These are phyloP conservation scores for Abrus precatorius DNA, from an alignment of 306 rosid genomes.

Conservation along the genomic window DNA sequence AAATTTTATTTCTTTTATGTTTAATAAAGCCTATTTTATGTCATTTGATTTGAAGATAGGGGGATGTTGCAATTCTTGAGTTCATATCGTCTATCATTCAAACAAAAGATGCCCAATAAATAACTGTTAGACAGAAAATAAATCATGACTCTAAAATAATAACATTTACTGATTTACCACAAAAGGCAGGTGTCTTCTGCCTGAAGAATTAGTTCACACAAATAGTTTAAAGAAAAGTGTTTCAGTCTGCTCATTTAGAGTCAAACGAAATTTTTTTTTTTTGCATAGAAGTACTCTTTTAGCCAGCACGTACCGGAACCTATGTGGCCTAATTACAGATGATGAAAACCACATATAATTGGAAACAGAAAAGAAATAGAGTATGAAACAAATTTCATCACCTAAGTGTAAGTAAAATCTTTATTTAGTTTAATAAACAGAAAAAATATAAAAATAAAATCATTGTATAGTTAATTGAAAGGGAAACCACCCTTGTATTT, in stretches of 20 bases:
- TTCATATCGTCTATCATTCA: not conserved
- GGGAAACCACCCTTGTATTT: not conserved
- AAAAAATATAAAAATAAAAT: not conserved
- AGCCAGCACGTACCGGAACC: not conserved
- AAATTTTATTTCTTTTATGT: not conserved
- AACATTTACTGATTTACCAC: not conserved
- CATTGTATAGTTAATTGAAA: not conserved
- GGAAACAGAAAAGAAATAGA: not conserved
- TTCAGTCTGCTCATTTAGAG: slow-evolving; percentile 13
- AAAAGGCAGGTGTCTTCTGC: not conserved
- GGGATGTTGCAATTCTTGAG: not conserved
- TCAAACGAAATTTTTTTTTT: not conserved
- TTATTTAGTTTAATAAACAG: not conserved
- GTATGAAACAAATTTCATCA: not conserved
- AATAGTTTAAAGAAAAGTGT: not conserved
- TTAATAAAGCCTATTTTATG: not conserved
- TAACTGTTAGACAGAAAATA: not conserved
- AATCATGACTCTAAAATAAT: not conserved
- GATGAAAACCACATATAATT: not conserved
- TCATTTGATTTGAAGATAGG: no score
- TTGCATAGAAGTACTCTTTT: slow-evolving; percentile 4
- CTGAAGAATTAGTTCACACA: not conserved
- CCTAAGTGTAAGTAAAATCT: slow-evolving; percentile 2
- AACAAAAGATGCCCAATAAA: not conserved
- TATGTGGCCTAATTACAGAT: not conserved